These are phyloP conservation scores for Coemansia sp. DNA, from an alignment of 192 early-diverging fungal genomes.

Conservation along the genomic window DNA sequence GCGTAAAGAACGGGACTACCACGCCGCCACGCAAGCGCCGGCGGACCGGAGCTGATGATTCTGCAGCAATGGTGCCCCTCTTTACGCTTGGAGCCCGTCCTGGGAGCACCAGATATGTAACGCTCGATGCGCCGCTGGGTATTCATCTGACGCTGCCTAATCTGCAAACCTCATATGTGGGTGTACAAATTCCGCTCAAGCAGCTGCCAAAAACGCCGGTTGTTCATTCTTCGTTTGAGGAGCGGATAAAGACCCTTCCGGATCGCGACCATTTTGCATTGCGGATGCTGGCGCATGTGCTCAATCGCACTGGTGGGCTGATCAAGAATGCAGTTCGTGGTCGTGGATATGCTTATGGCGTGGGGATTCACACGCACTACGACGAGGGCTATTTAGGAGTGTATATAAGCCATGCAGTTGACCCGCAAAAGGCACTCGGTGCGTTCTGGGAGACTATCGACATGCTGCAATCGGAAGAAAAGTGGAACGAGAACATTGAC, in stretches of 20 bases:
- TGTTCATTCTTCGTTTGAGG: constrained; percentile 6
- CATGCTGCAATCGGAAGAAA: constrained; percentile 16
- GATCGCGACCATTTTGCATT: constrained; percentile 34
- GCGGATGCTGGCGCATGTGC: constrained; percentile 59
- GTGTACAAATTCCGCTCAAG: constrained; percentile 39
- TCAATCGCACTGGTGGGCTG: constrained; percentile 77
- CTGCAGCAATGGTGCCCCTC: neutral
- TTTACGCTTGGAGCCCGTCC: constrained; percentile 2
- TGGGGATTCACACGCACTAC: constrained; percentile 30
- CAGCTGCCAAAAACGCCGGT: constrained; percentile 4
- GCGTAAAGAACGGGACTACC: neutral
- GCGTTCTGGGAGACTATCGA: constrained; percentile 46
- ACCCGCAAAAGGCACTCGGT: constrained; percentile 36
- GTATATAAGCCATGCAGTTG: constrained; percentile 48
- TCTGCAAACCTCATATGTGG: constrained; percentile 45
- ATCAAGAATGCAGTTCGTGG: constrained; percentile 80
- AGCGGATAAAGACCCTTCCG: constrained; percentile 33
- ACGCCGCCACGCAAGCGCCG: constrained; percentile 34
- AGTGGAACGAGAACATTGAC: constrained; percentile 32
- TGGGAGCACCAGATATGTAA: constrained; percentile 24
- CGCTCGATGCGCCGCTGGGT: constrained; percentile 22
- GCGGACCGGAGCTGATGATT: constrained; percentile 1
- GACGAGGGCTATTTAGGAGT: constrained; percentile 37
- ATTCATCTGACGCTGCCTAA: constrained; percentile 27
- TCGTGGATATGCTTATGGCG: constrained; percentile 73